Evolutionary conservation across 2,329 filamentous ascomycete genomes (phyloP).

Genomic region (Blastomyces parvus): DNA sequence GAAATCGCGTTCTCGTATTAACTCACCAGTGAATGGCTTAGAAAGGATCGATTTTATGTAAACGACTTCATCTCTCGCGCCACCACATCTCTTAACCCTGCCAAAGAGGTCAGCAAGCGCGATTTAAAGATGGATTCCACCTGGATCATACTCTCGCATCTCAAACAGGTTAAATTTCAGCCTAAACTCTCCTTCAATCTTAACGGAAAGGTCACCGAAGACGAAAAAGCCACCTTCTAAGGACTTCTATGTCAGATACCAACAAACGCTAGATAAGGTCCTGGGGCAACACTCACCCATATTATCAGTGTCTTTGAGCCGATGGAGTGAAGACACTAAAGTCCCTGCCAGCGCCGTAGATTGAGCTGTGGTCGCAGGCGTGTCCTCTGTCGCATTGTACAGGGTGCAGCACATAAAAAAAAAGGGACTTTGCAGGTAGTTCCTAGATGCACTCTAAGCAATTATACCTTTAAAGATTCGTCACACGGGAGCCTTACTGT

Average conservation of each 20-base stretch:
- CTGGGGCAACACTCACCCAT: conserved; percentile 35
- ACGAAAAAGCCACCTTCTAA: conserved; percentile 78
- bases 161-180: conserved; percentile 73
- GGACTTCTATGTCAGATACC: not conserved
- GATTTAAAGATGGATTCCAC: conserved; percentile 2
- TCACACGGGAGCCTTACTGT: conserved; percentile 44
- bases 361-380: conserved; percentile 35
- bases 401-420: conserved; percentile 53
- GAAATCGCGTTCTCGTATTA: conserved; percentile 11
- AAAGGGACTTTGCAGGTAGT: conserved; percentile 56
- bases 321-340: conserved; percentile 69
- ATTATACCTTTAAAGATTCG: not conserved
- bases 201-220: conserved; percentile 79
- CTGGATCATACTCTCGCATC: conserved; percentile 47
- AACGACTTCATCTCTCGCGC: conserved; percentile 36
- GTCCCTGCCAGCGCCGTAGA: conserved; percentile 58
- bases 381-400: conserved; percentile 42
- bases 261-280: not conserved
- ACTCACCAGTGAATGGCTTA: conserved; percentile 58
- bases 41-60: conserved; percentile 50
- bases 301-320: conserved; percentile 69
- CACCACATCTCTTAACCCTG: not conserved
- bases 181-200: conserved; percentile 60
- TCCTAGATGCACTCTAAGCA: conserved; percentile 16
- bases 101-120: conserved; percentile 10